Evolutionary conservation across 106 monocot genomes (phyloP), one percentile per base, ranked within the genome.

Genomic region (Chionographis japonica): DNA sequence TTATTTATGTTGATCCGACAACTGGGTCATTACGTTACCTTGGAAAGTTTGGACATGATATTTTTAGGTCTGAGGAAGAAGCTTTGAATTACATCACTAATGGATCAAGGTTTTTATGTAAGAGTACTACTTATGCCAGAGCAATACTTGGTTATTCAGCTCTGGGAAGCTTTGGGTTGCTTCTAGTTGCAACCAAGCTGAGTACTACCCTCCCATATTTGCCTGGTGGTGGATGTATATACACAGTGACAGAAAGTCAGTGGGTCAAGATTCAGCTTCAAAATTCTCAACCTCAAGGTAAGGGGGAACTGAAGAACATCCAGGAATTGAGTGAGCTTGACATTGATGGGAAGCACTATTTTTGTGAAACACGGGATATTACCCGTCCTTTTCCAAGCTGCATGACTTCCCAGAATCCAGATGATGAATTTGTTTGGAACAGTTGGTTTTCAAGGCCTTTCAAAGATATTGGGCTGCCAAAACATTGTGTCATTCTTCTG

Each of bases 391-490:
- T 99, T 74, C 98, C 98, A 36, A 99, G 98, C 72, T 58, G 56
- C 55, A 85, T 74, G 79, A 70, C 74, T 73, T 70, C 68, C 27
- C 74, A 76, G 41, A 79, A 85, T 78, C 98, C 98, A 39, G 98
- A 99, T 88, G 65, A 69, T 46, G 98, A 99, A 67, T 99, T 99
- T 83, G 90, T 99, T 63, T 99, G 98, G 98, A 99, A 99, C 74
- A 75, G 56, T 62, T 99, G 93, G 87, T 79, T 99, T 62, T 90
- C 90, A 13, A 99, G 88, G 67, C 88, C 93, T 70, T 99, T 99
- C 54, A 93, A 75, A 70, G 98, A 99, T 58, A 87, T 93, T 77
- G 93, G 93, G 3, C 68, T 99, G 62, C 83, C 83, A 54, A 80
- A 65, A 43, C 93, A 99, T 56, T 93, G 98, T 64, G 83, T 90